Conservation (phyloP, 768 basidiomycete species). For the Lentinula edodes region DNA sequence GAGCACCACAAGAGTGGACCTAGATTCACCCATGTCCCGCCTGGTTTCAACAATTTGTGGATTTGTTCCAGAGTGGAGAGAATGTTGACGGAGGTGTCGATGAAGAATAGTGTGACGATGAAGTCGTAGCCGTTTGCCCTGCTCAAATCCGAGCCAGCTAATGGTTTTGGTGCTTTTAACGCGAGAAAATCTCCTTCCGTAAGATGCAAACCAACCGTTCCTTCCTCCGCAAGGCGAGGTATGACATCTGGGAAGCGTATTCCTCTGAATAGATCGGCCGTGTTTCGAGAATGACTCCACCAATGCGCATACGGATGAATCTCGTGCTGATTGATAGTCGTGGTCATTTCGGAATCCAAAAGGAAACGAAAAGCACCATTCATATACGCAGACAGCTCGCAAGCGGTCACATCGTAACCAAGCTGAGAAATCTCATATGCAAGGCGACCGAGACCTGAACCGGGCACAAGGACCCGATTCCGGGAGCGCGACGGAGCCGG, state of each 20-base stretch:
- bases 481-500: not conserved
- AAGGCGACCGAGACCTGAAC: constrained; percentile 57
- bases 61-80: constrained; percentile 54
- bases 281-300: constrained; percentile 63
- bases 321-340: constrained; percentile 37
- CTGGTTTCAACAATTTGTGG: constrained; percentile 47
- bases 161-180: constrained; percentile 10
- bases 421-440: constrained; percentile 65
- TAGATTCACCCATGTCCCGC: constrained; percentile 68
- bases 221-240: constrained; percentile 38
- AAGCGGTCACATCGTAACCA: constrained; percentile 55
- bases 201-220: constrained; percentile 35
- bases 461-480: constrained; percentile 54
- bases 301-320: constrained; percentile 60
- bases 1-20: constrained; percentile 64
- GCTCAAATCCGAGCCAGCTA: constrained; percentile 11
- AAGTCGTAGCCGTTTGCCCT: constrained; percentile 42
- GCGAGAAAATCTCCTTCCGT: constrained; percentile 56
- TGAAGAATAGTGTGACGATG: constrained; percentile 63
- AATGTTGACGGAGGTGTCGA: constrained; percentile 55
- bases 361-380: constrained; percentile 55
- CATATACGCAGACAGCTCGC: constrained; percentile 65
- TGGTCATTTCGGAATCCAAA: constrained; percentile 41
- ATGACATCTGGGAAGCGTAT: constrained; percentile 58
- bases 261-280: constrained; percentile 42